Evolutionary conservation across 2,329 filamentous ascomycete species (phyloP).

Genomic region (Neonectria neomacrospora): DNA sequence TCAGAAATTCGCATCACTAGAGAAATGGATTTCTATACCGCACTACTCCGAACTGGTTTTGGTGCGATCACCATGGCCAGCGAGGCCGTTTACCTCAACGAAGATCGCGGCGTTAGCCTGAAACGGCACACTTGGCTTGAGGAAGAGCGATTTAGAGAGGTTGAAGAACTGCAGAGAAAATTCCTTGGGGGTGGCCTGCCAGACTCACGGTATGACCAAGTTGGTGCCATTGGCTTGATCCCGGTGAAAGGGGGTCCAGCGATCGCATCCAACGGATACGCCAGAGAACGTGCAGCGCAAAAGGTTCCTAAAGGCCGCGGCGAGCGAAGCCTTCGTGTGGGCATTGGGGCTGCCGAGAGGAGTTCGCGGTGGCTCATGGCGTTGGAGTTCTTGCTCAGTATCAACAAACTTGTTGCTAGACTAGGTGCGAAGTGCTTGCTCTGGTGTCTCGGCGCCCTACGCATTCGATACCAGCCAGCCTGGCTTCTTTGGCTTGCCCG

Average conservation of each 20-base stretch:
- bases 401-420: conserved; percentile 60
- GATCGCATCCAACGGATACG: conserved; percentile 68
- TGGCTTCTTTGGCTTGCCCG: conserved; percentile 69
- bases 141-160: conserved; percentile 82
- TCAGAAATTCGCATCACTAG: conserved; percentile 82
- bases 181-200: conserved; percentile 60
- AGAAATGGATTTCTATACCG: conserved; percentile 96
- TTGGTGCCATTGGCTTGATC: conserved; percentile 65
- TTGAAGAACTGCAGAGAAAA: conserved; percentile 69
- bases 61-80: conserved; percentile 91
- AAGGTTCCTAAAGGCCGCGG: conserved; percentile 60
- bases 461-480: conserved; percentile 48
- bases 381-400: conserved; percentile 79
- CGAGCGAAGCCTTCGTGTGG: conserved; percentile 64
- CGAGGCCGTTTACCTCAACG: conserved; percentile 94
- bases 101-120: conserved; percentile 80
- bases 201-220: conserved; percentile 62
- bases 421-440: conserved; percentile 47
- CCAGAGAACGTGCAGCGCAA: conserved; percentile 75
- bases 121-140: conserved; percentile 90
- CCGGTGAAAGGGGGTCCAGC: conserved; percentile 61
- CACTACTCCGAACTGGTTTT: conserved; percentile 87
- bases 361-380: conserved; percentile 82
- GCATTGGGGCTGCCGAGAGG: conserved; percentile 82
- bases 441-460: conserved; percentile 69